Percentiles rank a stretch among this genome's conserved stretches.
Conservation (phyloP, 2,329 filamentous ascomycete genomes). For the Ploettnerulaceae sp. region DNA sequence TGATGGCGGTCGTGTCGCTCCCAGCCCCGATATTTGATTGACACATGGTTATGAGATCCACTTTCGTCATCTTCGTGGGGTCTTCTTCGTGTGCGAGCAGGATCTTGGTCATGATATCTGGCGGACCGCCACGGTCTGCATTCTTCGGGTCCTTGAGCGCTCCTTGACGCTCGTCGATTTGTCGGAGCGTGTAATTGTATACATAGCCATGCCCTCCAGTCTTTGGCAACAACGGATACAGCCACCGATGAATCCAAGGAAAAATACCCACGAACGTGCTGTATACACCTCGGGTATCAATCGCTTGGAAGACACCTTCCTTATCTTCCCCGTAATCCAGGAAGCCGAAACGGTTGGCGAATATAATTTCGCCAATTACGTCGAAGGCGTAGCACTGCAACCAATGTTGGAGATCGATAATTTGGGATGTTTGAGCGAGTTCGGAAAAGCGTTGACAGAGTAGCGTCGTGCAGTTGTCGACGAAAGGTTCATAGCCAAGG, state of each 20-base stretch:
- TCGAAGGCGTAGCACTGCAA: constrained; percentile 47
- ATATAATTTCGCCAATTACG: constrained; percentile 48
- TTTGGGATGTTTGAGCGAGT: constrained; percentile 30
- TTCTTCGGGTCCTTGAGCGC: constrained; percentile 18
- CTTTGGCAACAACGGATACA: constrained; percentile 31
- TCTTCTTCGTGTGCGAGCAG: constrained; percentile 35
- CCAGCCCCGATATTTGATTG: constrained; percentile 33
- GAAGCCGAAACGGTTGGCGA: constrained; percentile 40
- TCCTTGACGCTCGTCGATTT: constrained; percentile 20
- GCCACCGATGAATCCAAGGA: constrained; percentile 35
- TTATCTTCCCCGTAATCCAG: constrained; percentile 44
- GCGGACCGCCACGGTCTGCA: constrained; percentile 19
- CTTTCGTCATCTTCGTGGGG: constrained; percentile 33
- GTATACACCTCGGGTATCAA: constrained; percentile 37
- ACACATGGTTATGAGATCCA: constrained; percentile 31
- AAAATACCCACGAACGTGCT: constrained; percentile 41
- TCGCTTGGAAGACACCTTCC: constrained; percentile 38
- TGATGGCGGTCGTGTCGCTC: constrained; percentile 45
- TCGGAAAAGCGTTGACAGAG: constrained; percentile 38
- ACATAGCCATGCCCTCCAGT: constrained; percentile 22
- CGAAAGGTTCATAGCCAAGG: constrained; percentile 45
- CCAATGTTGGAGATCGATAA: constrained; percentile 40
- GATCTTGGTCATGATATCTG: constrained; percentile 41
- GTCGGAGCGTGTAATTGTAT: constrained; percentile 14
- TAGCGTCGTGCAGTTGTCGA: constrained; percentile 43